Evolutionary conservation across 177 flowering plant genomes (phyloP), one percentile per base, ranked within the genome.

Genomic region (Telopea speciosissima): DNA sequence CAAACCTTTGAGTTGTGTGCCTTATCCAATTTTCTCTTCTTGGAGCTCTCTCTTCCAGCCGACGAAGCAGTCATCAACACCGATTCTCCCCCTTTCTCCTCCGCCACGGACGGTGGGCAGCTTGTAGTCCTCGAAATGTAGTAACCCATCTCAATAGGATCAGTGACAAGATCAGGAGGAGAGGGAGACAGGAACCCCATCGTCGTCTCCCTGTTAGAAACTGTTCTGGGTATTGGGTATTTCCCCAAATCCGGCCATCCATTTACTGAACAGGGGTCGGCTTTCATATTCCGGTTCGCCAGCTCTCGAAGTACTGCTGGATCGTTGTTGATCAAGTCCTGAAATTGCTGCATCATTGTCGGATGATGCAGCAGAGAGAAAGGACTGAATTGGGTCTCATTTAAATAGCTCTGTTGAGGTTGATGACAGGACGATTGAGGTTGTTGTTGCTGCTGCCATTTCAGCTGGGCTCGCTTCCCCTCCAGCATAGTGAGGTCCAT

Each of bases 1-100:
- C 31, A 28, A 28, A 28, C 31, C 31, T 28, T 28, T 28, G 31
- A 4, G 4, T 28, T 28, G 31, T 70, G 85, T 16, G 74, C 65
- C 77, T 77, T 83, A 28, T 86, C 91, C 63, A 81, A 81, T 59
- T 87, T 90, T 71, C 96, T 85, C 79, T 93, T 93, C 89, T 84
- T 92, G 79, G 72, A 82, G 71, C 83, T 82, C 60, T 82, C 89
- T 68, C 71, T 78, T 7, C 82, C 87, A 17, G 68, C 77, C 10
- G 72, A 58, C 8, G 83, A 67, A 62, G 75, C 73, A n/a, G n/a
- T n/a, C 60, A 83, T 24, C 66, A 64, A 26, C 31, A 16, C 36
- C 0, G 79, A 70, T 59, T 71, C 81, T 40, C 61, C 69, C 13
- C 66, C 74, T 40, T 68, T 75, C 44, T 31, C 72, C 24, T 65